Evolutionary conservation across 176 grass and related monocot species (phyloP).

Genomic region (Carex kokanica): DNA sequence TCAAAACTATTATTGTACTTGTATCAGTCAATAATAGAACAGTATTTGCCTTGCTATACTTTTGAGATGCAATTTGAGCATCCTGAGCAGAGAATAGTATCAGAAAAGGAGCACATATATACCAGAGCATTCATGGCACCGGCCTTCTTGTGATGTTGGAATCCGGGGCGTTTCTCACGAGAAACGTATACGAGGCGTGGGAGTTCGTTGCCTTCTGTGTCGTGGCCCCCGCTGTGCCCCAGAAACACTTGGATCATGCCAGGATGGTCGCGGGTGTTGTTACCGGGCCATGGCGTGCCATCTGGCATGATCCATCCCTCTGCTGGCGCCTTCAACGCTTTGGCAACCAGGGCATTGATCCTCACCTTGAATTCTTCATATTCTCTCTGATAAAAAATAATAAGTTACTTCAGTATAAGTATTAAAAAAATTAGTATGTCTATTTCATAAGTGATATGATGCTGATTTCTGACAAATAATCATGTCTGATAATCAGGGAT

Average conservation of each 20-base stretch:
- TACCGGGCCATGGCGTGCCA: conserved; percentile 93
- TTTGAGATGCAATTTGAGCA: neutral
- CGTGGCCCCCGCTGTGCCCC: conserved; percentile 89
- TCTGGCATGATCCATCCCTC: conserved; percentile 99
- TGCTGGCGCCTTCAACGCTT: conserved; percentile 71
- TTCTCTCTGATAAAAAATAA: conserved; percentile 51
- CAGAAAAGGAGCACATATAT: conserved; percentile 4
- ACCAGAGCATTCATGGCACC: conserved; percentile 98
- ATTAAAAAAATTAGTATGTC: neutral
- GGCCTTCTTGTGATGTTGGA: conserved; percentile 99
- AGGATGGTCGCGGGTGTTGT: conserved; percentile 97
- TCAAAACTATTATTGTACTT: neutral
- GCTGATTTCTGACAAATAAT: neutral
- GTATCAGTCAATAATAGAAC: neutral
- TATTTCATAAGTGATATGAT: neutral
- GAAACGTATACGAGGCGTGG: conserved; percentile 94
- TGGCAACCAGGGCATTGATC: conserved; percentile 91
- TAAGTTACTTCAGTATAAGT: neutral
- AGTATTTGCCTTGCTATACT: neutral
- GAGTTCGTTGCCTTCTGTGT: conserved; percentile 90
- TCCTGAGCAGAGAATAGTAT: neutral
- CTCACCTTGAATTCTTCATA: conserved; percentile 99
- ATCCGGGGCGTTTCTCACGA: conserved; percentile 92
- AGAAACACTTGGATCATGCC: conserved; percentile 99
- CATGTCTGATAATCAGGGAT: neutral